Percentiles rank a stretch among this genome's conserved stretches.
Evolutionary conservation across 768 basidiomycete species (phyloP).

Genomic region (Trametes maxima): DNA sequence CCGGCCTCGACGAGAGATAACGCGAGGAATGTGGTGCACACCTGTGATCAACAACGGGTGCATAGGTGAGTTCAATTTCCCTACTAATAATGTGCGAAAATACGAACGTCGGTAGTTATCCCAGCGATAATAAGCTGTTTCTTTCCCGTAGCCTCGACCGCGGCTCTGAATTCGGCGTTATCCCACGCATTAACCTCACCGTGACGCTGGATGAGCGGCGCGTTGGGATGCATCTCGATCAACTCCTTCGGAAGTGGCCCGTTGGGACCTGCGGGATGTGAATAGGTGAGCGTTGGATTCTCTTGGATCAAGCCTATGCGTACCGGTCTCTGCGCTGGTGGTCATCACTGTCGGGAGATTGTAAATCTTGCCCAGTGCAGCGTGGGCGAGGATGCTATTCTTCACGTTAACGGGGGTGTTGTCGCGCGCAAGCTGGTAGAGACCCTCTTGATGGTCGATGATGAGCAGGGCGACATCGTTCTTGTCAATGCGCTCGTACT

Average conservation of each 20-base stretch:
- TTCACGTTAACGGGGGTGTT: conserved; percentile 40
- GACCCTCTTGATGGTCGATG: conserved; percentile 52
- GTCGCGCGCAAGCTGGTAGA: conserved; percentile 51
- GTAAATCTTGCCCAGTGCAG: conserved; percentile 47
- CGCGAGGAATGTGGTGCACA: conserved; percentile 53
- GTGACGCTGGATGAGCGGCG: conserved; percentile 47
- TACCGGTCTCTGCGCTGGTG: conserved; percentile 25
- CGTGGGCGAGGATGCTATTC: conserved; percentile 50
- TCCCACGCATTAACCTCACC: conserved; percentile 59
- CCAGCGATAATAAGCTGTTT: conserved; percentile 54
- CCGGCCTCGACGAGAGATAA: conserved; percentile 49
- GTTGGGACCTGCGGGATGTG: conserved; percentile 42
- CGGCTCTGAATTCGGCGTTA: conserved; percentile 48
- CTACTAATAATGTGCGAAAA: not conserved
- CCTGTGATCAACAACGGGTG: conserved; percentile 30
- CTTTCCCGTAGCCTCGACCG: conserved; percentile 50
- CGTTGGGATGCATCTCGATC: conserved; percentile 46
- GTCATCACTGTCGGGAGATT: conserved; percentile 49
- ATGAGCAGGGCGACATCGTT: conserved; percentile 45
- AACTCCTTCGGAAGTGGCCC: conserved; percentile 51
- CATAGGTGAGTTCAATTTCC: not conserved
- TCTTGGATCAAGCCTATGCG: not conserved
- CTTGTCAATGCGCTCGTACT: conserved; percentile 47
- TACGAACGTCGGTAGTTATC: conserved; percentile 49
- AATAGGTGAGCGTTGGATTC: not conserved